These are phyloP conservation scores for Curvularia spicifera DNA, from an alignment of 2,329 filamentous ascomycete genomes.

Conservation along the genomic window DNA sequence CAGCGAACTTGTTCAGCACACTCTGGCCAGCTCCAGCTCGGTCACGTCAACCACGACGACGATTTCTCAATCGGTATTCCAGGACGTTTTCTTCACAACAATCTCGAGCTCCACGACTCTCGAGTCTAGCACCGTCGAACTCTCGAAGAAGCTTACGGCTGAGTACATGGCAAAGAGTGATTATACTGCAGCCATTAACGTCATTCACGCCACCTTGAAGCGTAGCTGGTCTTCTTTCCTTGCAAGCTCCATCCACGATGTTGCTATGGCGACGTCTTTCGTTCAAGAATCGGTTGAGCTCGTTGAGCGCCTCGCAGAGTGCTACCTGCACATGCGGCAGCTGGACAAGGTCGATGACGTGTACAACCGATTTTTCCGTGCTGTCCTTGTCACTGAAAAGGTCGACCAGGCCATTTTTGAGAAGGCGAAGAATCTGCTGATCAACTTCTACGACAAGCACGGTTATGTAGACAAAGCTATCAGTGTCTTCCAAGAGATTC, in stretches of 20 bases:
- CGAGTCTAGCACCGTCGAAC: conserved; percentile 51
- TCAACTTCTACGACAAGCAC: conserved; percentile 50
- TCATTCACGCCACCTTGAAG: conserved; percentile 56
- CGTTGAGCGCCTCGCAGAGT: conserved; percentile 55
- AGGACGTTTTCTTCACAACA: conserved; percentile 54
- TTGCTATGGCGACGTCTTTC: conserved; percentile 53
- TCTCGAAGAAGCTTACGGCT: conserved; percentile 50
- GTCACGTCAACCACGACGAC: conserved; percentile 47
- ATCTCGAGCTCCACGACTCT: conserved; percentile 51
- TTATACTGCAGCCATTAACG: conserved; percentile 55
- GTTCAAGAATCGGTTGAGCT: conserved; percentile 56
- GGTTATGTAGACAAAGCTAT: conserved; percentile 49
- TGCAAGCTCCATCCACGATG: conserved; percentile 52
- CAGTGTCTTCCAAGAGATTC: conserved; percentile 46
- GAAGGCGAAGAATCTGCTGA: conserved; percentile 42
- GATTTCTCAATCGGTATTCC: conserved; percentile 52
- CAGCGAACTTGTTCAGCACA: conserved; percentile 53
- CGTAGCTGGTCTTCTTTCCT: conserved; percentile 58
- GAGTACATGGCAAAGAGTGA: conserved; percentile 56
- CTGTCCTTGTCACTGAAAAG: conserved; percentile 41
- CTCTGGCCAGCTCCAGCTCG: conserved; percentile 34
- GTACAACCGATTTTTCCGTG: conserved; percentile 50
- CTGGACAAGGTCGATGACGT: conserved; percentile 50
- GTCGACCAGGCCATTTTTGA: conserved; percentile 43
- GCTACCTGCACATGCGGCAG: conserved; percentile 51